phyloP scores from a whole-genome alignment of 2,329 filamentous ascomycete species.

The Venturia carpophila region DNA sequence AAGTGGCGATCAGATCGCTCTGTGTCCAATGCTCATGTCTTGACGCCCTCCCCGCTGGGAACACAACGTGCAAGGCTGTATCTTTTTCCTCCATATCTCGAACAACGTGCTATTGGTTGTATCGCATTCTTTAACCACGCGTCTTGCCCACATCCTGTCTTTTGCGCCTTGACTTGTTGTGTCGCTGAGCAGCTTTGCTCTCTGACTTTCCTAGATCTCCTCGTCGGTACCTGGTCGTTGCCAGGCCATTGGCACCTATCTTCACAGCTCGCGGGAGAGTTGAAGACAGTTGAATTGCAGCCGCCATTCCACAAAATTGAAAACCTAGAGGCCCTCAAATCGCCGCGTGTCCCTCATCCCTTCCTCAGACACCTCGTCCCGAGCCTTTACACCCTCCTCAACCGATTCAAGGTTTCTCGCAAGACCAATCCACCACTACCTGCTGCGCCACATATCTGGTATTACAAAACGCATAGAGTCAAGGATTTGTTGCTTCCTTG shows the following conservation, averaged over 20 bases:
- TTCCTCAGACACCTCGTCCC: neutral
- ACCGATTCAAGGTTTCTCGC: neutral
- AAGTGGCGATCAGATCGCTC: neutral
- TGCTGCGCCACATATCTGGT: neutral
- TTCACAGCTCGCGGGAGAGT: neutral
- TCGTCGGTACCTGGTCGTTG: slow-evolving; percentile 3
- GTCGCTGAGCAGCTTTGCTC: neutral
- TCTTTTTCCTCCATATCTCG: neutral
- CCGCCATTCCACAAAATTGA: neutral
- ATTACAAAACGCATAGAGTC: neutral
- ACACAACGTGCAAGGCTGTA: neutral
- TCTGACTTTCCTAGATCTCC: neutral
- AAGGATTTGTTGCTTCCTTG: neutral
- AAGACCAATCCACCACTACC: neutral
- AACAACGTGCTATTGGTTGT: slow-evolving; percentile 1
- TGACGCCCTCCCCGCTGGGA: neutral
- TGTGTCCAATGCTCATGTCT: neutral
- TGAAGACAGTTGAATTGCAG: neutral
- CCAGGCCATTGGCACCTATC: slow-evolving; percentile 3
- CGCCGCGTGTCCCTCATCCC: neutral
- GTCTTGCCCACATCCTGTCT: neutral
- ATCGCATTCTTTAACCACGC: neutral
- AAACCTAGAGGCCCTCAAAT: neutral
- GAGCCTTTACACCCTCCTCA: neutral
- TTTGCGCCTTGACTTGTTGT: neutral